These are phyloP conservation scores for Asterophora lycoperdoides DNA, from an alignment of 768 basidiomycete genomes.

Conservation along the genomic window DNA sequence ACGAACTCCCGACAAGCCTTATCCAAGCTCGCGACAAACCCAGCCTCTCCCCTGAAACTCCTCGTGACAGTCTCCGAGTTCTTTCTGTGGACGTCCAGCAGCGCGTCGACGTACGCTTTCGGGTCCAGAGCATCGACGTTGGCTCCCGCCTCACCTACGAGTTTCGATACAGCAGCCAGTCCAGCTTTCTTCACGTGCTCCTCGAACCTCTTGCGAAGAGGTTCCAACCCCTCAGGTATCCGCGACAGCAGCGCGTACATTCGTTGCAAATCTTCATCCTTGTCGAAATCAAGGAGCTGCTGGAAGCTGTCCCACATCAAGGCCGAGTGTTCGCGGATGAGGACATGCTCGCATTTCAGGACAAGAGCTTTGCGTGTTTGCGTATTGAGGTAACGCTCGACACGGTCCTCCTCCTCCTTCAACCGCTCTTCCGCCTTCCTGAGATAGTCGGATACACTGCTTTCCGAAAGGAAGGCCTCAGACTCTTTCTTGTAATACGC, in stretches of 20 bases:
- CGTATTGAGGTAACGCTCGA: conserved; percentile 89
- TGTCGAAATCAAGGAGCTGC: conserved; percentile 83
- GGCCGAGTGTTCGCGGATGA: conserved; percentile 82
- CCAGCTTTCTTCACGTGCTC: conserved; percentile 94
- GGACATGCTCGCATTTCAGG: conserved; percentile 83
- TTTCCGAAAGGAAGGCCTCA: conserved; percentile 81
- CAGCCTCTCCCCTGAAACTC: conserved; percentile 89
- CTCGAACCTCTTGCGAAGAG: conserved; percentile 88
- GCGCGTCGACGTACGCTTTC: conserved; percentile 89
- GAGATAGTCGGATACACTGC: conserved; percentile 90
- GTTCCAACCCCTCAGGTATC: conserved; percentile 87
- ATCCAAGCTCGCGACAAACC: conserved; percentile 91
- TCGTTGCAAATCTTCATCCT: conserved; percentile 89
- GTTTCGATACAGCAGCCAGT: conserved; percentile 72
- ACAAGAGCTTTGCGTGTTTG: conserved; percentile 80
- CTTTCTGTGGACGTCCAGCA: conserved; percentile 89
- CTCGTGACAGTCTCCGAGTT: conserved; percentile 84
- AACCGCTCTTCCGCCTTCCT: conserved; percentile 92
- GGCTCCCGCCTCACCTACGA: conserved; percentile 54
- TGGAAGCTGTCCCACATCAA: conserved; percentile 95
- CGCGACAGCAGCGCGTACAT: conserved; percentile 94
- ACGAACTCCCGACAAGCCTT: conserved; percentile 95
- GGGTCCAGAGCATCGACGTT: conserved; percentile 72
- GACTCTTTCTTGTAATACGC: conserved; percentile 92
- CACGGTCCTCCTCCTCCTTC: conserved; percentile 91